Conservation (phyloP, 1,139 yeast genomes). For the Sugiyamaella castrensis region DNA sequence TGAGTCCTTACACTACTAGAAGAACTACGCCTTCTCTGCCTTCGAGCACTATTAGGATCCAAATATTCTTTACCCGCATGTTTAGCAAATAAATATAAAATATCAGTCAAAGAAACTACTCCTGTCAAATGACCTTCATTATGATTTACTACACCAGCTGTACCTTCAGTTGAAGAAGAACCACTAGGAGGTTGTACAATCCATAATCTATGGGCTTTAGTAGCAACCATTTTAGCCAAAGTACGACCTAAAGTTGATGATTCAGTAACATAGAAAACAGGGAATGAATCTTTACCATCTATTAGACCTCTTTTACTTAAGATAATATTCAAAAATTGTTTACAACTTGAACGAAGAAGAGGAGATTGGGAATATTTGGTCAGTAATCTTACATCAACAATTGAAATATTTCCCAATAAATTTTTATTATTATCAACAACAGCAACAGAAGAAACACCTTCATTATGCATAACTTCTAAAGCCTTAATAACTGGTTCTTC, state of each 20-base stretch:
- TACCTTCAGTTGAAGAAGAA: constrained; percentile 19
- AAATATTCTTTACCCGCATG: constrained; percentile 62
- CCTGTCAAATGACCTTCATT: constrained; percentile 58
- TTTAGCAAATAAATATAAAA: constrained; percentile 74
- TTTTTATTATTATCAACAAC: constrained; percentile 80
- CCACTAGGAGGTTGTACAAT: constrained; percentile 54
- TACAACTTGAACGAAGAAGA: constrained; percentile 73
- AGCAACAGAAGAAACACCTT: constrained; percentile 85
- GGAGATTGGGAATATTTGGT: constrained; percentile 81
- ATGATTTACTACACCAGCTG: constrained; percentile 28
- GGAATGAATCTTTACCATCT: constrained; percentile 94
- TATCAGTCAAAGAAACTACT: constrained; percentile 87
- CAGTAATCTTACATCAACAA: constrained; percentile 86
- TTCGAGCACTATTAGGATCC: constrained; percentile 82
- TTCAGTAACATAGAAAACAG: constrained; percentile 87
- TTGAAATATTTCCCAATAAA: constrained; percentile 86
- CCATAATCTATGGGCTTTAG: constrained; percentile 92
- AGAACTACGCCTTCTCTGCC: constrained; percentile 68
- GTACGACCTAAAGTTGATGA: constrained; percentile 81
- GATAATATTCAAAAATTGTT: constrained; percentile 83
- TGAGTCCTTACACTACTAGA: constrained; percentile 37
- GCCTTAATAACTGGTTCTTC: constrained; percentile 88
- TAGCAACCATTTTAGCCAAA: constrained; percentile 91
- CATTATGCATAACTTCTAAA: constrained; percentile 74
- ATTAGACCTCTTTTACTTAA: constrained; percentile 85